Evolutionary conservation across 306 rosid genomes (phyloP), one percentile per base, ranked within the genome.

Genomic region (Alnus glutinosa): DNA sequence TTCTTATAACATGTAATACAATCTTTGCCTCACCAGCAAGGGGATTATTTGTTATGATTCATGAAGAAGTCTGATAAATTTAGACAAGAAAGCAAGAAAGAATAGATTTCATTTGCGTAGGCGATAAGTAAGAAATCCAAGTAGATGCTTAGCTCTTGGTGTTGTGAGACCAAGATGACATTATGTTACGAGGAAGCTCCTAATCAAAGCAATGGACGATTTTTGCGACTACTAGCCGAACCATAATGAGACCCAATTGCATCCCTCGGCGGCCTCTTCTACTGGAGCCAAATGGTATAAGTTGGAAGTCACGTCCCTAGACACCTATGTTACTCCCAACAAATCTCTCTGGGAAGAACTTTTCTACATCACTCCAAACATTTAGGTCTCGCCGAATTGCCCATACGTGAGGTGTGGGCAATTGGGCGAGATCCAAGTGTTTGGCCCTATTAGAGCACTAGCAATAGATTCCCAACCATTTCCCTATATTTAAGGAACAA

Each of bases 191-290:
- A 28, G 88, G 79, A 62, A 85, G 88, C 64, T 78, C 36, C 85
- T 81, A 85, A 78, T 78, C 83, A 75, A 85, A 85, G 54, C 83
- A 81, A 55, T 78, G 88, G 18, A 85, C 85, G 62, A 85, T 75
- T 7, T 85, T 85, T 34, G 85, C 85, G 57, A 78, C 15, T 51
- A 85, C 71, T 4, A 81, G 58, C 39, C 37, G 78, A 11, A 85
- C 62, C 19, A 67, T 23, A 0, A 59, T 54, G 8, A 81, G 28
- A 46, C 83, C 85, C 84, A 85, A 36, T 9, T 73, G 85, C 55
- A 85, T 44, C 16, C 78, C 55, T 1, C 70, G 78, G 13, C 70
- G 57, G 2, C 18, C 16, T 44, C 70, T 55, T 39, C 78, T 55
- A 2, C 78, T 70, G 9, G 78, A 58, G 0, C 78, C 70, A 19